These are phyloP conservation scores for Mortierella antarctica DNA, from an alignment of 192 early-diverging fungal species.

Conservation along the genomic window DNA sequence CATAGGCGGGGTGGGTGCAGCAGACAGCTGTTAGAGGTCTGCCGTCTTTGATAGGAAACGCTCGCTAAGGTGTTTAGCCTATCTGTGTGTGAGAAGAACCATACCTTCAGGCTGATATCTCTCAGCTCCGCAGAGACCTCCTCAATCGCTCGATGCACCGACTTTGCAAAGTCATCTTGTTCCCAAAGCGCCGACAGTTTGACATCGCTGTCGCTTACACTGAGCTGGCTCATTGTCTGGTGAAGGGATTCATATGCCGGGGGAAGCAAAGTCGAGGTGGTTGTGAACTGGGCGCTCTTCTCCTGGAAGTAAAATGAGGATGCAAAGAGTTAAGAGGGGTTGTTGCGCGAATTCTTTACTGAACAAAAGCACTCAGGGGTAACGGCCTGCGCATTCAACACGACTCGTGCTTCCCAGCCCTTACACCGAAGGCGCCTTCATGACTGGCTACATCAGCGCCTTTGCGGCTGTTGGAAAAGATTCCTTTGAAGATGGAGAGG, in stretches of 20 bases:
- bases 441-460: background rate
- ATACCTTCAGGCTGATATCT: conserved; percentile 59
- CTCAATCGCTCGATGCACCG: conserved; percentile 48
- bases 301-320: conserved; percentile 5
- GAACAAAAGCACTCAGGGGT: too few species aligned
- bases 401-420: too few species aligned
- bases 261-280: background rate
- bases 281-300: conserved; percentile 5
- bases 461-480: conserved; percentile 12
- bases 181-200: conserved; percentile 30
- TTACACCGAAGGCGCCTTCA: conserved; percentile 9
- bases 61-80: background rate
- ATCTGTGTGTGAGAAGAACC: background rate
- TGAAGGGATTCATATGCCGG: conserved; percentile 33
- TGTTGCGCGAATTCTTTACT: background rate
- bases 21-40: background rate
- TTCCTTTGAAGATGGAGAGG: conserved; percentile 32
- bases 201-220: background rate
- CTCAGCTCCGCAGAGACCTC: conserved; percentile 50
- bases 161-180: conserved; percentile 42
- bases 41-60: too few species aligned
- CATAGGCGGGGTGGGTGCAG: background rate
- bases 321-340: background rate
- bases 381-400: too few species aligned
- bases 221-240: conserved; percentile 23